Evolutionary conservation across 768 basidiomycete species (phyloP), one percentile per base, ranked within the genome.

Genomic region (Coprinopsis marcescibilis): DNA sequence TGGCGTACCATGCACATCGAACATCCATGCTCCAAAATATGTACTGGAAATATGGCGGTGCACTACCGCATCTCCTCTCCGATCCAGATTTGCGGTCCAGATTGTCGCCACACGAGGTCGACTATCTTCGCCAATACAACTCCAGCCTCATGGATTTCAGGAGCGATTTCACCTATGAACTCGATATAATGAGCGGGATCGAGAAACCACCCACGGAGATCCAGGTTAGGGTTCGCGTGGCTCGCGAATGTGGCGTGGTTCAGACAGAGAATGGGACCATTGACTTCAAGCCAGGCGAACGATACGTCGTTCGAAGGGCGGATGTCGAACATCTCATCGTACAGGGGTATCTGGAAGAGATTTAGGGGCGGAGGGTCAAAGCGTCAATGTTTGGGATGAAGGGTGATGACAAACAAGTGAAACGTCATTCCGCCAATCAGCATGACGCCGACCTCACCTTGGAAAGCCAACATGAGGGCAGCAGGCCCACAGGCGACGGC

Each of bases 251-350:
- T 53, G 95, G 96, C 2, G 80, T 85, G 43, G 89, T 99, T 15
- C 85, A 92, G 63, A 91, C 94, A 1, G 92, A 96, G 65, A 69
- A 85, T 47, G 96, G 96, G 7, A 84, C 78, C 47, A 84, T 99
- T 49, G 86, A 94, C 62, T 93, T 98, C 60, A 77, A 78, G 59
- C 88, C 84, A 63, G 95, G 93, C 0, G 85, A 91, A 64, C 69
- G 95, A 52, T 95, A 89, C 57, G 83, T 93, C 74, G 84, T 97
- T 43, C 73, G 89, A 29, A 71, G 90, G 54, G 78, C 87, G 5
- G 91, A 94, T 60, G 84, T 99, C 51, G 96, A 99, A 62, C 85
- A 94, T 62, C 73, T 98, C 55, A 90, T 98, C 55, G 83, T 94
- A 1, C 89, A 93, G 59, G 94, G 94, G 3, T 95, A 85, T 63